phyloP scores from a whole-genome alignment of 2,329 filamentous ascomycete species.

The Diaporthe citri region DNA sequence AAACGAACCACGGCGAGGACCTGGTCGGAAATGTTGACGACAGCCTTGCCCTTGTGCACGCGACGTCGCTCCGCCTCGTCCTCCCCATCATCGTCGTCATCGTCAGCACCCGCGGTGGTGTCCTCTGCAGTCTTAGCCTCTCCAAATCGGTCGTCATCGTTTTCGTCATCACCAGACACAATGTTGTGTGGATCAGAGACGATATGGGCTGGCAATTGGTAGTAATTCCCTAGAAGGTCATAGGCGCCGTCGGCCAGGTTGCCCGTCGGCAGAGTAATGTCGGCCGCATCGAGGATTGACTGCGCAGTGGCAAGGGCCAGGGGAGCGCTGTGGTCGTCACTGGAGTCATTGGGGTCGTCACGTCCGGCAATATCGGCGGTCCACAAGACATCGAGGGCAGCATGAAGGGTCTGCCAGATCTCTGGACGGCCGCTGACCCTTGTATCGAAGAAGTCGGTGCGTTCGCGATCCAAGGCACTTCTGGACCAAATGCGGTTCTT shows the following conservation, averaged over 20 bases:
- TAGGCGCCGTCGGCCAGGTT: slow-evolving; percentile 80
- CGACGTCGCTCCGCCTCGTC: slow-evolving; percentile 47
- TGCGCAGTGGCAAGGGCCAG: slow-evolving; percentile 77
- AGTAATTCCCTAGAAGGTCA: slow-evolving; percentile 77
- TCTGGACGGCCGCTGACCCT: slow-evolving; percentile 82
- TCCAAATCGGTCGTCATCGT: slow-evolving; percentile 21
- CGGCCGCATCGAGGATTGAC: slow-evolving; percentile 82
- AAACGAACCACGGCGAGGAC: slow-evolving; percentile 72
- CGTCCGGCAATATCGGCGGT: slow-evolving; percentile 56
- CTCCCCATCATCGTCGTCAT: slow-evolving; percentile 43
- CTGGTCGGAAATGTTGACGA: slow-evolving; percentile 59
- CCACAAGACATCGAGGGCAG: slow-evolving; percentile 77
- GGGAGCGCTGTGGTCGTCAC: slow-evolving; percentile 52
- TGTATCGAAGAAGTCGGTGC: slow-evolving; percentile 91
- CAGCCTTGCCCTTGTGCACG: slow-evolving; percentile 67
- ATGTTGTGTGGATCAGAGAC: slow-evolving; percentile 76
- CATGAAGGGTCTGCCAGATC: slow-evolving; percentile 82
- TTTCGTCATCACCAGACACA: slow-evolving; percentile 44
- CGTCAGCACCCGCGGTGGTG: slow-evolving; percentile 46
- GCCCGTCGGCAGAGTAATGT: slow-evolving; percentile 80
- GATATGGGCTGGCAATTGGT: slow-evolving; percentile 76
- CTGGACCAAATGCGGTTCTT: slow-evolving; percentile 77
- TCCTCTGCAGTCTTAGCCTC: slow-evolving; percentile 44
- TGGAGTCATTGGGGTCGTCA: slow-evolving; percentile 35
- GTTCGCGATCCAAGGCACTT: slow-evolving; percentile 76